Percentiles rank a stretch among this genome's conserved stretches.
These are phyloP conservation scores for Populus hybrid DNA, from an alignment of 441 rosid genomes.

Conservation along the genomic window DNA sequence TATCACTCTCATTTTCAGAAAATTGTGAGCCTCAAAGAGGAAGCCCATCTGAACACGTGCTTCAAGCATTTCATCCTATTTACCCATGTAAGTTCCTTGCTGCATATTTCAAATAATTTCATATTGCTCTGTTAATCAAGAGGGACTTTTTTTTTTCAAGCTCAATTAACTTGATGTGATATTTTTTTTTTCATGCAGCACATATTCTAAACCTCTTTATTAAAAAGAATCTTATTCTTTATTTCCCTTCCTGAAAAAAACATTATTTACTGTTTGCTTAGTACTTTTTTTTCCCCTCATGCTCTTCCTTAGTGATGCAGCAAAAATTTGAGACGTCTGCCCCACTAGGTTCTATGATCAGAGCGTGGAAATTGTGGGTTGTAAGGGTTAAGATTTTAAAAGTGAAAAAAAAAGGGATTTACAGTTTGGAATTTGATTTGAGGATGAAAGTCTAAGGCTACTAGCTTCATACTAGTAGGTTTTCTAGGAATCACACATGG, in stretches of 20 bases:
- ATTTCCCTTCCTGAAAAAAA: not conserved
- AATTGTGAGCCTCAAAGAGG: conserved; percentile 97
- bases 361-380: not conserved
- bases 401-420: not conserved
- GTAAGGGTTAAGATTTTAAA: not conserved
- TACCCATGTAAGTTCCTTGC: conserved; percentile 64
- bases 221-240: too few species aligned
- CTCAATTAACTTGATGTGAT: not conserved
- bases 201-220: not conserved
- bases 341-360: not conserved
- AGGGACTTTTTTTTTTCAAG: not conserved
- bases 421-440: not conserved
- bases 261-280: not conserved
- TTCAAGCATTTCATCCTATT: conserved; percentile 96
- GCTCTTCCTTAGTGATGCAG: not conserved
- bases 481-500: not conserved
- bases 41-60: conserved; percentile 98
- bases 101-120: not conserved
- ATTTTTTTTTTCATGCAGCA: not conserved
- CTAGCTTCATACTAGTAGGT: not conserved
- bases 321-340: not conserved
- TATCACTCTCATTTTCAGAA: conserved; percentile 98
- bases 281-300: not conserved
- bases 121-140: not conserved
- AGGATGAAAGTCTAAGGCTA: not conserved